Base-by-base conservation (phyloP, 768 basidiomycete genomes). In the Lentinula raphanica region DNA sequence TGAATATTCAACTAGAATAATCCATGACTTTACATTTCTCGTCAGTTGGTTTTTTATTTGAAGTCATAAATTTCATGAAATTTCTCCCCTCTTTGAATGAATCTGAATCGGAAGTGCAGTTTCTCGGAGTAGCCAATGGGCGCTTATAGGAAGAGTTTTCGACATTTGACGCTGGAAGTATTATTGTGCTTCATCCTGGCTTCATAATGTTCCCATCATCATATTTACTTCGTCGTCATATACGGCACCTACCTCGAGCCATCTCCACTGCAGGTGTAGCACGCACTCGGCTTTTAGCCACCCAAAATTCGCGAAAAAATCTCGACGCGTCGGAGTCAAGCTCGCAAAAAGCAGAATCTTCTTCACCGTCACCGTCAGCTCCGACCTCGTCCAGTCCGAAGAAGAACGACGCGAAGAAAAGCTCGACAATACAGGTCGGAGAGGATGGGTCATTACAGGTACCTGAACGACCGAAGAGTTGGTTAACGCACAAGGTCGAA, bases 401-500 rank as follows among this genome's bases (percentile, higher is more conserved):
- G 4, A 15, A 13, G n/a, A 3, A 15, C 11, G 19, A 15, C 17
- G 15, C 46, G 12, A 28, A 9, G 6, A 48, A 48, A 36, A 53
- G 5, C 13, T 32, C 32, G 12, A 39, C 31, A 11, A 49, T 49
- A 6, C 7, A 49, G 27, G 31, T 53, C 5, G 38, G 54, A 38
- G 54, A 55, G 17, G 29, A 48, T 51, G 25, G 28, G n/a, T 11
- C 36, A 25, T 3, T 36, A 17, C 27, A 36, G 25, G 7, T 54
- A 4, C 32, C 64, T 0, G 23, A 42, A 38, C 66, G 63, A 31
- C 60, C 67, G 54, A 75, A 76, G 62, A 77, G 70, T 58, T 87
- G 86, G 86, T 69, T 88, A 45, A 82, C 86, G 13, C 73, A 71
- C 25, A 71, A 74, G 64, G 74, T 87, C 51, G 75, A 79, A 62